These are phyloP conservation scores for Ramichloridium luteum DNA, from an alignment of 2,329 filamentous ascomycete genomes.

Conservation along the genomic window DNA sequence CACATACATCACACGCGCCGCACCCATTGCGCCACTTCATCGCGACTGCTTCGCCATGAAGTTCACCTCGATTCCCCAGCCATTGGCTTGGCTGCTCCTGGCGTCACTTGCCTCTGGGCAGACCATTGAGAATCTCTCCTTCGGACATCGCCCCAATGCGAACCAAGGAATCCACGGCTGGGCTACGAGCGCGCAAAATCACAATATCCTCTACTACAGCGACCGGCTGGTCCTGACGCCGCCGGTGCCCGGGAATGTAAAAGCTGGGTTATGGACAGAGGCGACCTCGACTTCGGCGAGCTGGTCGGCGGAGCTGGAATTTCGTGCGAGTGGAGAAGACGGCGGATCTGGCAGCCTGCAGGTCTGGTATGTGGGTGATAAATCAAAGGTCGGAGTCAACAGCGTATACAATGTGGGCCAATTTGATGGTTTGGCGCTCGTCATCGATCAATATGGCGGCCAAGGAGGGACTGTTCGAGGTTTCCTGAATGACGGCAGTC, in stretches of 20 bases:
- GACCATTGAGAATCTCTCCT: slow-evolving; percentile 44
- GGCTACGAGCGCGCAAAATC: slow-evolving; percentile 42
- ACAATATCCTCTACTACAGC: slow-evolving; percentile 54
- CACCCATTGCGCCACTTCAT: too few species aligned
- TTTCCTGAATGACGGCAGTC: slow-evolving; percentile 83
- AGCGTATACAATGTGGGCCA: slow-evolving; percentile 74
- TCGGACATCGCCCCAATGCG: slow-evolving; percentile 55
- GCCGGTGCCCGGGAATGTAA: slow-evolving; percentile 70
- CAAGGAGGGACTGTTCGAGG: slow-evolving; percentile 70
- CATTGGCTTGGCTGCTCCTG: slow-evolving; percentile 16
- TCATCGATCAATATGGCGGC: slow-evolving; percentile 73
- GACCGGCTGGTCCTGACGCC: slow-evolving; percentile 90
- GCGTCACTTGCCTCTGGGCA: slow-evolving; percentile 15
- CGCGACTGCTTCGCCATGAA: too few species aligned
- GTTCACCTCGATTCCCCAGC: slow-evolving; percentile 6
- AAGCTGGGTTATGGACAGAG: slow-evolving; percentile 73
- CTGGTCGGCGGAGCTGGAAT: slow-evolving; percentile 77
- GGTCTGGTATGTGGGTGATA: slow-evolving; percentile 72
- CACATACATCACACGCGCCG: too few species aligned
- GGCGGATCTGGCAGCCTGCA: slow-evolving; percentile 80
- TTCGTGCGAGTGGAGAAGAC: slow-evolving; percentile 76
- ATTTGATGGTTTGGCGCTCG: slow-evolving; percentile 83
- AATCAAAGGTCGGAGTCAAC: slow-evolving; percentile 51
- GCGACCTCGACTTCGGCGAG: slow-evolving; percentile 41
- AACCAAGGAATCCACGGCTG: slow-evolving; percentile 33